These are phyloP conservation scores for Grigorovia yakushimaensis DNA, from an alignment of 805 yeast genomes.

Conservation along the genomic window DNA sequence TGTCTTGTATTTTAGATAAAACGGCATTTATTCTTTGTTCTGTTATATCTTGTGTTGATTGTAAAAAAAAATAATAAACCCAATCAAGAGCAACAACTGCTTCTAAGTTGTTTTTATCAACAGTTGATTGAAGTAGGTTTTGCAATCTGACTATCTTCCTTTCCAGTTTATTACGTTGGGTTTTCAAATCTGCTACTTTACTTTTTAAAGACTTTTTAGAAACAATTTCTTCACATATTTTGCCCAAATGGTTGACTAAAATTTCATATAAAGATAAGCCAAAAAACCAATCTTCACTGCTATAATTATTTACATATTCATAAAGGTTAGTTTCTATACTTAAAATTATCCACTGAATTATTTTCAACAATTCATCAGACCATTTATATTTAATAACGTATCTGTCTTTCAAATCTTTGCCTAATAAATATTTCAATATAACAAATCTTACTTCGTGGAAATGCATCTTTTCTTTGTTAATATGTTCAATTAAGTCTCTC, in stretches of 20 bases:
- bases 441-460: slow-evolving; percentile 32
- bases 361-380: slow-evolving; percentile 29
- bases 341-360: slow-evolving; percentile 26
- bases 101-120: slow-evolving; percentile 7
- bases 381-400: slow-evolving; percentile 32
- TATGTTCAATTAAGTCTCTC: slow-evolving; percentile 15
- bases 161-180: slow-evolving; percentile 34
- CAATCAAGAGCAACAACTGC: slow-evolving; percentile 35
- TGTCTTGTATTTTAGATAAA: slow-evolving; percentile 16
- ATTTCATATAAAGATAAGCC: slow-evolving; percentile 37
- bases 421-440: slow-evolving; percentile 22
- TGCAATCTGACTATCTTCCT: slow-evolving; percentile 44
- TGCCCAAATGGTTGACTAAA: slow-evolving; percentile 35
- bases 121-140: slow-evolving; percentile 24
- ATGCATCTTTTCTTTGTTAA: slow-evolving; percentile 26
- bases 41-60: slow-evolving; percentile 31
- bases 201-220: slow-evolving; percentile 26
- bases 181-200: slow-evolving; percentile 27
- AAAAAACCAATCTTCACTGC: slow-evolving; percentile 8
- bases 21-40: slow-evolving; percentile 24
- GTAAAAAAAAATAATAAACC: slow-evolving; percentile 38
- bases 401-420: slow-evolving; percentile 14
- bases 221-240: slow-evolving; percentile 23
- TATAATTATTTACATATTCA: slow-evolving; percentile 11
- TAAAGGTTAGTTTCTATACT: slow-evolving; percentile 22